Evolutionary conservation across 371 early-diverging fungal genomes (phyloP).

Genomic region (Syncephalastrum racemosum): DNA sequence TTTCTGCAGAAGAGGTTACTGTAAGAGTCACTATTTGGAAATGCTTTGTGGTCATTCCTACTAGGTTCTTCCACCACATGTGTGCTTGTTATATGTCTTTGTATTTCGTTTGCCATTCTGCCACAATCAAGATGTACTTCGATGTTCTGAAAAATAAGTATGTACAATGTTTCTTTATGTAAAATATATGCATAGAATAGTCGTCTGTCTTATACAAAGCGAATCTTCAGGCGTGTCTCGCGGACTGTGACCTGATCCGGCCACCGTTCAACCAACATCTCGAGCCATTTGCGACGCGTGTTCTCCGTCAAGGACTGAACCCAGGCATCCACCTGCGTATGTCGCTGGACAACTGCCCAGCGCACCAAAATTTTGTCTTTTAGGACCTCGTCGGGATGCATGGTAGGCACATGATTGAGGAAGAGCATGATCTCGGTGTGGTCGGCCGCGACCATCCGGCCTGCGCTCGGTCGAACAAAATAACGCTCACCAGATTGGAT

Average conservation of each 20-base stretch:
- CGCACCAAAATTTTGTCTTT: constrained; percentile 45
- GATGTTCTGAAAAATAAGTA: too few species aligned
- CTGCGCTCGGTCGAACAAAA: constrained; percentile 47
- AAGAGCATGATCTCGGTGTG: constrained; percentile 38
- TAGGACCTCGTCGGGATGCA: constrained; percentile 12
- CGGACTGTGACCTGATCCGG: constrained; percentile 44
- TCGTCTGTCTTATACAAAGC: constrained; percentile 22
- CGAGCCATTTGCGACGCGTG: constrained; percentile 43
- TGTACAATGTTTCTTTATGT: too few species aligned
- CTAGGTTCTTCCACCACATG: too few species aligned
- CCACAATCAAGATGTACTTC: too few species aligned
- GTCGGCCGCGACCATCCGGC: constrained; percentile 29
- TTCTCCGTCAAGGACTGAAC: constrained; percentile 26
- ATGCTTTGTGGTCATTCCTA: too few species aligned
- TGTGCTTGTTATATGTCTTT: too few species aligned
- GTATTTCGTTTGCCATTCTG: too few species aligned
- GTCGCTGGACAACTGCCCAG: constrained; percentile 43
- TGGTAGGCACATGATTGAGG: constrained; percentile 36
- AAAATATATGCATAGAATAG: too few species aligned
- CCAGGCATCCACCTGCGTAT: constrained; percentile 38
- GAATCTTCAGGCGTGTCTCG: constrained; percentile 42
- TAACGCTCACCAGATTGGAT: constrained; percentile 26
- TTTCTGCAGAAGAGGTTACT: too few species aligned
- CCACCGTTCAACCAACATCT: constrained; percentile 46
- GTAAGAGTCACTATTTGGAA: too few species aligned